Conservation (phyloP, 2,329 filamentous ascomycete species). For the Blastomyces parvus region DNA sequence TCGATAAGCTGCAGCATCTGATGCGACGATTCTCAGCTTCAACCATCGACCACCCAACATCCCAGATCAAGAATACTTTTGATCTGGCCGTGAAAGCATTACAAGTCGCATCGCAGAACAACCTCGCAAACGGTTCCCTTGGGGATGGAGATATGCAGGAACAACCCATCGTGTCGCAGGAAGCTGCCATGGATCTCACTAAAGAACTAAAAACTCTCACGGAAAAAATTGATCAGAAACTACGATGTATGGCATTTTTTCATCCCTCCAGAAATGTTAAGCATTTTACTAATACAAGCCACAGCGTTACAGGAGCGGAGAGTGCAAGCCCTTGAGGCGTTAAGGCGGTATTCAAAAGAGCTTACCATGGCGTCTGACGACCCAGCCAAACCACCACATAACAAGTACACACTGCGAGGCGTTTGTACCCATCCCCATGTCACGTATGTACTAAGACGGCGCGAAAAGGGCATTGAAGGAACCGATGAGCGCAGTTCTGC, state of each 20-base stretch:
- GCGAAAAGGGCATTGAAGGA: constrained; percentile 17
- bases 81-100: constrained; percentile 30
- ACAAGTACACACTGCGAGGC: constrained; percentile 49
- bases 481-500: constrained; percentile 22
- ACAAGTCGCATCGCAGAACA: constrained; percentile 21
- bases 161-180: constrained; percentile 12
- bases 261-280: not conserved
- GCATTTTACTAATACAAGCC: not conserved
- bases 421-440: constrained; percentile 50
- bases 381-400: constrained; percentile 31
- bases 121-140: constrained; percentile 10
- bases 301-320: constrained; percentile 36
- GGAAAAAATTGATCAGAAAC: constrained; percentile 33
- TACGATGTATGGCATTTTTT: constrained; percentile 26
- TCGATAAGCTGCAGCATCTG: constrained; percentile 25
- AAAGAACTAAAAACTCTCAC: constrained; percentile 29
- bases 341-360: constrained; percentile 37
- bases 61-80: constrained; percentile 26
- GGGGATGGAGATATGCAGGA: constrained; percentile 19
- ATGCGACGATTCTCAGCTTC: constrained; percentile 25
- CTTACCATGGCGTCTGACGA: constrained; percentile 39
- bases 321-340: constrained; percentile 31
- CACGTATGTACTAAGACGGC: constrained; percentile 45
- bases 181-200: constrained; percentile 20
- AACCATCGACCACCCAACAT: constrained; percentile 15